phyloP scores from a whole-genome alignment of 2,329 filamentous ascomycete genomes.

The Fusarium marasasianum region DNA sequence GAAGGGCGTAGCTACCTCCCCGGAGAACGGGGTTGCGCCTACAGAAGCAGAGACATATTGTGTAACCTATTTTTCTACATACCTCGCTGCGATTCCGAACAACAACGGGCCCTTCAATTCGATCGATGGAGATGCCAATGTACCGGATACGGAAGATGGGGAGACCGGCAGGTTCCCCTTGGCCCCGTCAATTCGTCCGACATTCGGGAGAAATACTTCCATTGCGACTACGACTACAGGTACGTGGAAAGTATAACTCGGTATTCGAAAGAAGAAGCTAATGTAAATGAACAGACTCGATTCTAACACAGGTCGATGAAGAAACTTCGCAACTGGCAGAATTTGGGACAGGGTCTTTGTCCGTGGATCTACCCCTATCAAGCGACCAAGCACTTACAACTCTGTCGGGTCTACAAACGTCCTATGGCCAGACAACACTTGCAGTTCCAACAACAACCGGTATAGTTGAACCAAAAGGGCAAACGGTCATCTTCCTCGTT shows the following conservation, averaged over 20 bases:
- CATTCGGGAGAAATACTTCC: neutral
- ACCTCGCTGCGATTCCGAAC: neutral
- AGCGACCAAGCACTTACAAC: rapidly evolving
- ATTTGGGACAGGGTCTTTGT: rapidly evolving
- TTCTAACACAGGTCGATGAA: rapidly evolving
- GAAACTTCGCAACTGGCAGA: rapidly evolving
- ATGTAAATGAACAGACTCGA: neutral
- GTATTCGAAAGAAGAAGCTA: rapidly evolving
- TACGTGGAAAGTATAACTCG: rapidly evolving
- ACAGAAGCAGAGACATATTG: neutral
- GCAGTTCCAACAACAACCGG: rapidly evolving
- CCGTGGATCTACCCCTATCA: rapidly evolving
- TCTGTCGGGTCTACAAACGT: rapidly evolving
- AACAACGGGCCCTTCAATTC: rapidly evolving
- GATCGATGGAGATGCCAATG: neutral
- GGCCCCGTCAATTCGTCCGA: rapidly evolving
- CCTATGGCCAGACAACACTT: neutral
- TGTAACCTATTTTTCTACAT: rapidly evolving
- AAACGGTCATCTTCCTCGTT: rapidly evolving
- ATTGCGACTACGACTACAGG: neutral
- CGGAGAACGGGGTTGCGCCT: rapidly evolving
- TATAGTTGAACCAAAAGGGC: rapidly evolving
- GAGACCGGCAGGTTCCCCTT: neutral
- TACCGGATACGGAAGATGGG: rapidly evolving
- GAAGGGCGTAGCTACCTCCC: rapidly evolving